Evolutionary conservation across 2,329 filamentous ascomycete species (phyloP), one percentile per base, ranked within the genome.

Genomic region (Trichoderma polysporum): DNA sequence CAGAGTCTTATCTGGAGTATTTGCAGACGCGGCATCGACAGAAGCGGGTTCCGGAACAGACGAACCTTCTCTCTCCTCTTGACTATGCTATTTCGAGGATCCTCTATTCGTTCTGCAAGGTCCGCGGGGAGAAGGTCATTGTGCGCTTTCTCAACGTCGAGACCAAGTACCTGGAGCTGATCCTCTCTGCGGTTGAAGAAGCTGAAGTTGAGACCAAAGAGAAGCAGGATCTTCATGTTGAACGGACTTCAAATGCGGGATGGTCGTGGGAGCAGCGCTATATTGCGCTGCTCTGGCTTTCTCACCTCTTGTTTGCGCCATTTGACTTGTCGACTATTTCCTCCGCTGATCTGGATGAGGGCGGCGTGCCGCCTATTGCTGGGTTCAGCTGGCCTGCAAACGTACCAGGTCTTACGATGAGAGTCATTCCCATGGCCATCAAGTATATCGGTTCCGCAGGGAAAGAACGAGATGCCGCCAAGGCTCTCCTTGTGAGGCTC

Each of bases 321-420:
- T 99, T 99, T 78, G 94, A 97, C 73, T 82, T 99, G 61, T 86
- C 90, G 2, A 93, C 92, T 2, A 94, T 99, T 68, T 97, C 94
- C 1, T 87, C 86, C 2, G 78, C 81, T 1, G 82, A 84, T 33
- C 76, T 82, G 19, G 83, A 85, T 35, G 81, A 85, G 66, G 75
- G 80, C 2, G 78, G 79, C 19, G 73, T 80, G 4, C 79, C 80
- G 0, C 71, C 69, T 2, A 79, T 87, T 1, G 73, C 79, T 0
- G 84, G 82, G 1, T 79, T 92, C 19, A 73, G 76, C 9, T 85
- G 91, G 78, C 86, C 90, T 0, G 71, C 76, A 1, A 79, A 86
- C 35, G 79, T 93, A 1, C 93, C 94, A 0, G 86, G 86, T 2
- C 86, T 97, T 66, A 86, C 92, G 0, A 80, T 86, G 6, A 86